A percentile compares a stretch with the other conserved stretches of the same genome.
These are phyloP conservation scores for Corchorus olitorius DNA, from an alignment of 345 rosid species.

Conservation along the genomic window DNA sequence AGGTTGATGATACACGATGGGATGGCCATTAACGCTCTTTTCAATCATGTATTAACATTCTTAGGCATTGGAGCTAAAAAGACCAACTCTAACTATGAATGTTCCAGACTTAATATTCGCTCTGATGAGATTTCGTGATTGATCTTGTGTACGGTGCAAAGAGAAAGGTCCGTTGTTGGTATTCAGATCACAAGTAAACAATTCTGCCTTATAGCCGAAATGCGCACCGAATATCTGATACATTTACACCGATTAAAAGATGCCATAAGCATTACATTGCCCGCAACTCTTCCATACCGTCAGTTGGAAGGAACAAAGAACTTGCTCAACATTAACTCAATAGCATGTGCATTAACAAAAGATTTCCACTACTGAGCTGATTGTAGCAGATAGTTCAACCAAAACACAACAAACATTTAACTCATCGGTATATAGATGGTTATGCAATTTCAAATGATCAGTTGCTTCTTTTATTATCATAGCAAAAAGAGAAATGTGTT, in stretches of 20 bases:
- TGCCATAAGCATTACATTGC: neutral
- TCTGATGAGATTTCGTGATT: too few relatives aligned
- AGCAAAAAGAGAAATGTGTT: slow-evolving; percentile 23
- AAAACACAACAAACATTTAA: slow-evolving; percentile 15
- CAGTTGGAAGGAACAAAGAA: neutral
- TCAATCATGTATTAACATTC: neutral
- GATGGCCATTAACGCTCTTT: neutral
- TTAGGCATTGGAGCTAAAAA: neutral
- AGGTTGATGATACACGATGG: neutral
- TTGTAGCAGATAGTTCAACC: neutral
- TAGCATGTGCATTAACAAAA: neutral
- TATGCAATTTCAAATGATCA: slow-evolving; percentile 16
- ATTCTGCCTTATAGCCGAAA: neutral
- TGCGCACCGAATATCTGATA: neutral
- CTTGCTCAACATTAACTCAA: neutral
- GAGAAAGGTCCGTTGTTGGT: too few relatives aligned
- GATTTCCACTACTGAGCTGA: neutral
- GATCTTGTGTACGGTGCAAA: too few relatives aligned
- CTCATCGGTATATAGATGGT: slow-evolving; percentile 9
- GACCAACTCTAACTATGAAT: too few relatives aligned
- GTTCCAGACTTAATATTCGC: too few relatives aligned
- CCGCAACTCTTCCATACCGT: neutral
- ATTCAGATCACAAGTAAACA: too few relatives aligned
- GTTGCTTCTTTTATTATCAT: slow-evolving; percentile 26
- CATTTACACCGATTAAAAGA: neutral